Percentiles rank a stretch among this genome's conserved stretches.
Evolutionary conservation across 1,284 basidiomycete species (phyloP).

Genomic region (Ustilago tritici): DNA sequence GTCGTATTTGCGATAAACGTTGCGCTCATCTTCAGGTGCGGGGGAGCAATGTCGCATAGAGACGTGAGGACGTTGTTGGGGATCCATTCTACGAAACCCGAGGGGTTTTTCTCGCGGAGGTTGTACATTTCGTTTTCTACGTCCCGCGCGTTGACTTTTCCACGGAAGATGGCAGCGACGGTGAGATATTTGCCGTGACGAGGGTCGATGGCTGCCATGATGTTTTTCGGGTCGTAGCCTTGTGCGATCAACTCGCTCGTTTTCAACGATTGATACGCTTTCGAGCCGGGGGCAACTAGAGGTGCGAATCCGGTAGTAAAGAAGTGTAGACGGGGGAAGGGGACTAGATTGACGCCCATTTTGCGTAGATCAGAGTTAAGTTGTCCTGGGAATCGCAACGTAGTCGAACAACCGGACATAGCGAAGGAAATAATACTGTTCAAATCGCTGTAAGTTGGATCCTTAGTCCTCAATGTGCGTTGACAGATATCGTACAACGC

Average conservation of each 20-base stretch:
- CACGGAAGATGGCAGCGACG: slow-evolving; percentile 92
- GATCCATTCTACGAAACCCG: slow-evolving; percentile 69
- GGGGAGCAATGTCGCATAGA: slow-evolving; percentile 67
- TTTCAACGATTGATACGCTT: slow-evolving; percentile 73
- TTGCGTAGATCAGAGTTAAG: slow-evolving; percentile 94
- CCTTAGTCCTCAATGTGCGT: slow-evolving; percentile 79
- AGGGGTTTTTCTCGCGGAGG: slow-evolving; percentile 64
- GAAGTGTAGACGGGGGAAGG: slow-evolving; percentile 70
- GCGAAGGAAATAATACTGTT: slow-evolving; percentile 88
- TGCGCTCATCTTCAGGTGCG: slow-evolving; percentile 66
- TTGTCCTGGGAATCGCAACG: slow-evolving; percentile 94
- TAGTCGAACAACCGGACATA: slow-evolving; percentile 97
- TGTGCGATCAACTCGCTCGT: slow-evolving; percentile 64
- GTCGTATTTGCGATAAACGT: slow-evolving; percentile 70
- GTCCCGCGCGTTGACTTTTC: slow-evolving; percentile 70
- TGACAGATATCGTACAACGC: slow-evolving; percentile 89
- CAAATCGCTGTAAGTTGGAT: slow-evolving; percentile 61
- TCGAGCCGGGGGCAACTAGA: slow-evolving; percentile 63
- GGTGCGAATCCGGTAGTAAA: slow-evolving; percentile 69
- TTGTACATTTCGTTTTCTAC: slow-evolving; percentile 69
- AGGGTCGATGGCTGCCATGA: slow-evolving; percentile 83
- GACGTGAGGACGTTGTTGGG: slow-evolving; percentile 69
- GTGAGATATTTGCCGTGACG: slow-evolving; percentile 83
- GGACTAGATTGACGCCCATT: slow-evolving; percentile 85
- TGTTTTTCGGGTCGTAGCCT: slow-evolving; percentile 68